Evolutionary conservation across 2,329 filamentous ascomycete genomes (phyloP).

Genomic region (Lojkania enalia): DNA sequence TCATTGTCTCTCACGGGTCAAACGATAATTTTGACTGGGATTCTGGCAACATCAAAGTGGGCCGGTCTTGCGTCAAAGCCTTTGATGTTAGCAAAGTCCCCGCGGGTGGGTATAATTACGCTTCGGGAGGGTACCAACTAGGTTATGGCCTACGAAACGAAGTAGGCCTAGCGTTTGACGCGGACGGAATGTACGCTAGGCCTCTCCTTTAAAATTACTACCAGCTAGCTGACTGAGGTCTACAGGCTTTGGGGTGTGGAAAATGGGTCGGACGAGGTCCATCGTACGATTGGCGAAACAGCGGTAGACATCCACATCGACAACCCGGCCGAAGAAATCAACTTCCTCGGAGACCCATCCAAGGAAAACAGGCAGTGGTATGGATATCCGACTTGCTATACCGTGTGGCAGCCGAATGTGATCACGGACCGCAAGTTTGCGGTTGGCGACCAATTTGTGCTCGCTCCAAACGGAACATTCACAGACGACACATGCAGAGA

Average conservation of each 20-base stretch:
- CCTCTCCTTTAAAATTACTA: neutral
- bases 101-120: conserved; percentile 42
- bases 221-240: neutral
- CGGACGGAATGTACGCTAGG: conserved; percentile 51
- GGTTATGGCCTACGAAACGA: conserved; percentile 72
- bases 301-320: conserved; percentile 63
- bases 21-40: conserved; percentile 62
- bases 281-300: conserved; percentile 52
- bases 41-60: conserved; percentile 56
- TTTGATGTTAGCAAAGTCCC: conserved; percentile 52
- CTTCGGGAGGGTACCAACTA: conserved; percentile 54
- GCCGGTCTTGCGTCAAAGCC: conserved; percentile 65
- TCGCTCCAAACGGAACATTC: conserved; percentile 35
- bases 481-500: conserved; percentile 27
- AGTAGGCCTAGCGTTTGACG: conserved; percentile 66
- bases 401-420: conserved; percentile 55
- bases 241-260: conserved; percentile 58
- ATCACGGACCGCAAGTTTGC: conserved; percentile 29
- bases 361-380: conserved; percentile 58
- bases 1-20: conserved; percentile 69
- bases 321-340: conserved; percentile 74
- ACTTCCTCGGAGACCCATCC: conserved; percentile 63
- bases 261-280: conserved; percentile 67
- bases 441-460: conserved; percentile 34
- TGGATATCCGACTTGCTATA: conserved; percentile 70